Evolutionary conservation across 371 early-diverging fungal genomes (phyloP).

Genomic region (Umbelopsis sp.): DNA sequence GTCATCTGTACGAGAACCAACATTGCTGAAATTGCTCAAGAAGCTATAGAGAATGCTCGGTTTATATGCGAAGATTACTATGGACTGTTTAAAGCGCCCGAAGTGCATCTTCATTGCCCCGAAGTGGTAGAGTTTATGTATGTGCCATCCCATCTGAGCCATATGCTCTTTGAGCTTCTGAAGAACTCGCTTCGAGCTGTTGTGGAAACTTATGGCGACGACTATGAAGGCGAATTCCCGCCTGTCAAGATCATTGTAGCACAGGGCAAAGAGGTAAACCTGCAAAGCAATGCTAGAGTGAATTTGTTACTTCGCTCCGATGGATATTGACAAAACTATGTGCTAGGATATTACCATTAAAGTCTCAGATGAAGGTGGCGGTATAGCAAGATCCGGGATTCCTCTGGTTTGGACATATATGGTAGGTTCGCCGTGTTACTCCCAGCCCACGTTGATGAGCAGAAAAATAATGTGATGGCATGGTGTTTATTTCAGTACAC

Average conservation of each 20-base stretch:
- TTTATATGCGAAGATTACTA: slow-evolving; percentile 93
- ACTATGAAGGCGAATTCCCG: slow-evolving; percentile 85
- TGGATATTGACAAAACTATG: too few species aligned
- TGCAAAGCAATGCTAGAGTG: background rate
- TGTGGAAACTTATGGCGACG: slow-evolving; percentile 88
- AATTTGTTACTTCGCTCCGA: too few species aligned
- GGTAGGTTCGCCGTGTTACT: slow-evolving; percentile 43
- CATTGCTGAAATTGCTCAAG: slow-evolving; percentile 75
- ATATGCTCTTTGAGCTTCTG: slow-evolving; percentile 97
- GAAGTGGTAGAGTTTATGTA: slow-evolving; percentile 95
- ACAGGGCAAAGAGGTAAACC: slow-evolving; percentile 83
- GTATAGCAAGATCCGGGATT: slow-evolving; percentile 89
- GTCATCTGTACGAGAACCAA: slow-evolving; percentile 93
- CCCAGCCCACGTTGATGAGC: background rate
- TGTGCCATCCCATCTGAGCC: slow-evolving; percentile 93
- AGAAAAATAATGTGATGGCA: slow-evolving; percentile 9
- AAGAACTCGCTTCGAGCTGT: slow-evolving; percentile 96
- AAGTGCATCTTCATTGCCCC: slow-evolving; percentile 80
- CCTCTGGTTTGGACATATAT: slow-evolving; percentile 96
- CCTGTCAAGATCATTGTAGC: slow-evolving; percentile 92
- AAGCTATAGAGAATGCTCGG: slow-evolving; percentile 92
- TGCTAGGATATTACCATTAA: slow-evolving; percentile 92
- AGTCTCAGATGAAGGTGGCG: slow-evolving; percentile 95
- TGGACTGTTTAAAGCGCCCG: slow-evolving; percentile 82
- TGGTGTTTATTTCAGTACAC: slow-evolving; percentile 68